Percentiles rank a stretch among this genome's conserved stretches.
Conservation (phyloP, 2,329 filamentous ascomycete species). For the Colletotrichum caudatum region DNA sequence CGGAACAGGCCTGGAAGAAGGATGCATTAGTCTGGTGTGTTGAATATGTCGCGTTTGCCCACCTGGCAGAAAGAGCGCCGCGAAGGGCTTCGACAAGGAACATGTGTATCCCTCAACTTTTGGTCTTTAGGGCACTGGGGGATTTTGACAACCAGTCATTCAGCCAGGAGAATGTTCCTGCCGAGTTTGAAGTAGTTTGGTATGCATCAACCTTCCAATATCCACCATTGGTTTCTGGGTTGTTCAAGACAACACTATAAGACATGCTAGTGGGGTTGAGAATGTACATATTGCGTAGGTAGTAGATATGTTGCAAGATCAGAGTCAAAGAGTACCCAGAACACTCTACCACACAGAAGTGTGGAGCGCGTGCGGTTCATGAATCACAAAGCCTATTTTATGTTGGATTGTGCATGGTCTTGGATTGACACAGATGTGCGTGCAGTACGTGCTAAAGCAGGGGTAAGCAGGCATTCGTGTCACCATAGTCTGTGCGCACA, state of each 20-base stretch:
- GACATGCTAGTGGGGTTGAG: neutral
- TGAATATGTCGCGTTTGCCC: too few relatives aligned
- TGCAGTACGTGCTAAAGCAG: slow-evolving; percentile 35
- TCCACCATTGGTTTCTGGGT: neutral
- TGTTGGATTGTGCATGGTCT: slow-evolving; percentile 31
- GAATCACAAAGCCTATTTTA: slow-evolving; percentile 21
- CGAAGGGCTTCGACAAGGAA: neutral
- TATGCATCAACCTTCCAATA: too few relatives aligned
- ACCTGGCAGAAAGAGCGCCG: neutral
- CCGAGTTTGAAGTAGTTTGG: neutral
- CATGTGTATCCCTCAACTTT: neutral
- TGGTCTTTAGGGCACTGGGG: too few relatives aligned
- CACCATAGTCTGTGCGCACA: slow-evolving; percentile 29
- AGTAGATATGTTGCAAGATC: slow-evolving; percentile 10
- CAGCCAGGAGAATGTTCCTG: neutral
- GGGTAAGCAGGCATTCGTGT: slow-evolving; percentile 33
- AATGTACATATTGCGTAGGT: neutral
- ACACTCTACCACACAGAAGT: neutral
- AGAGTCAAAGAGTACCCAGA: neutral
- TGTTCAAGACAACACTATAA: neutral
- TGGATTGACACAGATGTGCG: slow-evolving; percentile 8
- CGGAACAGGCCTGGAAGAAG: neutral
- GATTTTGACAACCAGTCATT: neutral
- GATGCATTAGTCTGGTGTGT: neutral
- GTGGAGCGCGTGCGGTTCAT: slow-evolving; percentile 4